A percentile compares a stretch with the other conserved stretches of the same genome.
Evolutionary conservation across 306 rosid genomes (phyloP).

Genomic region (cucumber (Cucumis sativus)): DNA sequence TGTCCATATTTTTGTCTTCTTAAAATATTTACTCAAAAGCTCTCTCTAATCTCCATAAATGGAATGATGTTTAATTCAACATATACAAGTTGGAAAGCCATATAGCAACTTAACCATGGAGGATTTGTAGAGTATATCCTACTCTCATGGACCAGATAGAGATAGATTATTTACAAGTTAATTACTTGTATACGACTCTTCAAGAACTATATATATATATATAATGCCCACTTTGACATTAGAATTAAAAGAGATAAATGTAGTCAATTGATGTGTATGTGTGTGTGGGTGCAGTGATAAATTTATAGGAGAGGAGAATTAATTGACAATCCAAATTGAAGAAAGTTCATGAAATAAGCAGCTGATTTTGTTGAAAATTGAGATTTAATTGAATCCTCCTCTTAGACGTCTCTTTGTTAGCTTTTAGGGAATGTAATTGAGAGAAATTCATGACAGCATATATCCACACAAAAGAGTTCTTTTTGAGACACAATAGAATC

Average conservation of each 20-base stretch:
- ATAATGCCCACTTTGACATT: neutral
- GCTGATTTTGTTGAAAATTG: neutral
- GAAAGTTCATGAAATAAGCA: neutral
- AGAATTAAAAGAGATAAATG: neutral
- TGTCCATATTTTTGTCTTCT: neutral
- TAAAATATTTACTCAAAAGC: neutral
- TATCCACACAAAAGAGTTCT: neutral
- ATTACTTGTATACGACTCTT: neutral
- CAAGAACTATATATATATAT: neutral
- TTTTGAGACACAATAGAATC: neutral
- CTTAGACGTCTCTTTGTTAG: neutral
- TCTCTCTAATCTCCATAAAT: neutral
- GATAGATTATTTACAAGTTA: neutral
- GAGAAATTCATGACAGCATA: neutral
- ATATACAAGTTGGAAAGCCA: neutral
- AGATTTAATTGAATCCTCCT: neutral
- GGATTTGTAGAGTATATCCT: neutral
- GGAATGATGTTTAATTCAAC: neutral
- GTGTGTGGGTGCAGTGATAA: neutral
- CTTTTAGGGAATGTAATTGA: neutral
- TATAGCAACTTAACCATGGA: neutral
- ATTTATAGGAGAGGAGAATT: neutral
- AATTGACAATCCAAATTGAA: too few species aligned
- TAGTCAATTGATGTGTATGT: neutral
- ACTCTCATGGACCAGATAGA: neutral